Evolutionary conservation across 225 moss, liverwort and hornwort genomes (phyloP), one percentile per base, ranked within the genome.

Genomic region (Pseudisothecium myosuroides): DNA sequence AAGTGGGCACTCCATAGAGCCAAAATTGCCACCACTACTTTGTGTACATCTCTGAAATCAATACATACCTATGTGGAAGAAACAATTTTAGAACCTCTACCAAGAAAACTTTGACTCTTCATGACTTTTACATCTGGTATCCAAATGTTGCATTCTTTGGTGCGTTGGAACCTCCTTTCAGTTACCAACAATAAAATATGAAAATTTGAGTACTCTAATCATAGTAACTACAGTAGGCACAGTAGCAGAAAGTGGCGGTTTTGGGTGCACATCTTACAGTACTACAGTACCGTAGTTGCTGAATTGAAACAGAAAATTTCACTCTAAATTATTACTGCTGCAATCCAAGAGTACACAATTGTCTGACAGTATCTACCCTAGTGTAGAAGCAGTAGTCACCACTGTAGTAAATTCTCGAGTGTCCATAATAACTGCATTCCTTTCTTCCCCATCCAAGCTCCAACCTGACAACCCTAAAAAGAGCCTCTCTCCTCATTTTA

Each of bases 1-100:
- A n/a, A n/a, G 22, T 22, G 12, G 22, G 2, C n/a, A 1, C 24
- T 2, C 2, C 4, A 12, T 1, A 5, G 1, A 72, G 43, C 16
- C 2, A 27, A 10, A 45, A 3, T 2, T 0, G 0, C 15, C 45
- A 45, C 29, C 17, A 73, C 29, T 10, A 45, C 9, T 29, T 9
- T 45, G 0, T 23, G 0, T 19, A 19, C 67, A 67, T n/a, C 12
- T 22, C 4, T 6, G 4, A 45, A 28, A 29, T 45, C 17, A 17
- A 43, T 43, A 43, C 28, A 2, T 10, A 27, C 3, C 9, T 27
- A 5, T 8, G 1, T 3, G 2, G 0, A 74, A 16, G 4, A 28
- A 74, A 47, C 0, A 0, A 29, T 11, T 11, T 2, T 18, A 8
- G 1, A 73, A 29, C 73, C 6, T 43, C 10, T 29, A 45, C 22